Evolutionary conservation across 139 green algal genomes (phyloP), one percentile per base, ranked within the genome.

Genomic region (Nannochloris sp.): DNA sequence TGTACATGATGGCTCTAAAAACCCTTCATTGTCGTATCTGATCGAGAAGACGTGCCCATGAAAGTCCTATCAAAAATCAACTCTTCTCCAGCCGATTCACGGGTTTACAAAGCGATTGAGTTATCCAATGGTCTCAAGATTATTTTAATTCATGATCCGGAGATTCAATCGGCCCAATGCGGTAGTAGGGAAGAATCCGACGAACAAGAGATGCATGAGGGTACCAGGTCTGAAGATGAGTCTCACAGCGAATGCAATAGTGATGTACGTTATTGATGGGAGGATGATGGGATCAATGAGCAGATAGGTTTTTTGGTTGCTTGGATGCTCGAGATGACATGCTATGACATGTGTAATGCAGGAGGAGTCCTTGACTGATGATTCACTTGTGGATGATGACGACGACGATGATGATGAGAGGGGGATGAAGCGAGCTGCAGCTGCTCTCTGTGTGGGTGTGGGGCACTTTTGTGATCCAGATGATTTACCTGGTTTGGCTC

Each of bases 401-500:
- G 20, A 23, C 20, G 20, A 23, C 20, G 20, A 23, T 28, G 25
- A 59, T 20, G 20, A 30, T 6, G 12, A n/a, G 20, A 59, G 6
- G 3, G 61, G 63, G 0, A 63, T 76, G 14, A 78, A 79, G 30
- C 77, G 88, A 80, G 91, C 92, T 45, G 91, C 92, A n/a, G 92
- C 89, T 17, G 87, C 91, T 4, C 83, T 97, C 77, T 81, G 79
- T 3, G 87, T 97, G 3, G 85, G 86, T 6, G 78, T 95, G 8
- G 92, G 92, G 26, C 91, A 81, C 73, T 94, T 96, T 67, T 78
- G 60, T 4, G 92, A 98, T 66, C 91, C 89, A 0, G 62, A 71
- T 20, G 44, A 89, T n/a, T 53, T 91, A 30, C 83, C 92, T 78
- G 90, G 90, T 1, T 68, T 96, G 46, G 83, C 63, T 33, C 91